Base-by-base conservation (phyloP, 345 rosid species). In the Cardamine chenopodiifolia region DNA sequence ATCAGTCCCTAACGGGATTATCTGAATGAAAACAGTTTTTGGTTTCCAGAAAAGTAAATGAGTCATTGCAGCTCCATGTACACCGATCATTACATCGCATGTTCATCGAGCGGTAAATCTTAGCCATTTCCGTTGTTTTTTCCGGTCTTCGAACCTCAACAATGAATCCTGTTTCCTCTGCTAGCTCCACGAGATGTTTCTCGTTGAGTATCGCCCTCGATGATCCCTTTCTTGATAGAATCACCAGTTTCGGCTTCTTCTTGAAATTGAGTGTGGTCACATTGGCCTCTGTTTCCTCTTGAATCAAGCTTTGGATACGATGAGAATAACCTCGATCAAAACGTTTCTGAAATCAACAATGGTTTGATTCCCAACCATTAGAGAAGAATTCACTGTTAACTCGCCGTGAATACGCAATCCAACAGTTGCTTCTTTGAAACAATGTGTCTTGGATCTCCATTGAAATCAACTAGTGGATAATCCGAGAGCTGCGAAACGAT, bases 21-120 rank as follows among this genome's bases (percentile, higher is more conserved):
- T 83, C 79, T 91, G 97, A 31, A 91, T 85, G 23, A 91, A 91
- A 58, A 85, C 94, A 0, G 83, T 86, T 23, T 89, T 85, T 0
- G 97, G 93, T 68, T 58, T 87, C 91, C 88, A 77, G 75, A 89
- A 91, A 2, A 91, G 86, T 62, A 91, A 89, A 67, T 89, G 97
- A 11, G 95, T 89, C 97, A 91, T 91, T 26, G 97, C 97, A 8
- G 97, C 97, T 66, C 97, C 96, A 61, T 91, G 97, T 10, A 91
- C 97, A 39, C 96, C 96, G 14, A 91, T 74, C 93, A 87, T 85
- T 1, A 91, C 93, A 54, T 87, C 88, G 54, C 97, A 93, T 78
- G 71, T 89, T 89, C 53, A 89, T 66, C 20, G 74, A 81, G 0
- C 74, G 54, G 52, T 89, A 91, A 20, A 88, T 86, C 85, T 71